Evolutionary conservation across 805 yeast genomes (phyloP).

Genomic region (Cyberlindnera veronae): DNA sequence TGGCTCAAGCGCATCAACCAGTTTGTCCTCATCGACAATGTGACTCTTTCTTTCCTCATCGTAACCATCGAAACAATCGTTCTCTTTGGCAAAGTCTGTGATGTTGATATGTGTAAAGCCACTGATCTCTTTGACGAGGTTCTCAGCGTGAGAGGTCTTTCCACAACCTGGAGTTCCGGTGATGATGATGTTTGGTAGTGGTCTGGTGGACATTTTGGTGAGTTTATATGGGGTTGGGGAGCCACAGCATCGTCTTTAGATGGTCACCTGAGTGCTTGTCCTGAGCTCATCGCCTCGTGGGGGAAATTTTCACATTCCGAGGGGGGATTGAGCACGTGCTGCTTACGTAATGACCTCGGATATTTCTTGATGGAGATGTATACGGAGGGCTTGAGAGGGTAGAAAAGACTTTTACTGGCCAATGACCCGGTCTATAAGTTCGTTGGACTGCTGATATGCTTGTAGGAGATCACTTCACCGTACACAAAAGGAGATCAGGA

Average conservation of each 20-base stretch:
- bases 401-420: too few relatives aligned
- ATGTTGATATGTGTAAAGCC: conserved; percentile 55
- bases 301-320: too few relatives aligned
- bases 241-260: too few relatives aligned
- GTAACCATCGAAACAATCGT: conserved; percentile 75
- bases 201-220: conserved; percentile 26
- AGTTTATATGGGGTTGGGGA: too few relatives aligned
- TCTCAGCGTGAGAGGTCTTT: conserved; percentile 71
- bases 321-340: too few relatives aligned
- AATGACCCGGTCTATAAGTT: too few relatives aligned
- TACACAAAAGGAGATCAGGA: background rate
- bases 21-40: conserved; percentile 89
- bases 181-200: conserved; percentile 68
- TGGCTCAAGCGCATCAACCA: conserved; percentile 77
- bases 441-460: too few relatives aligned
- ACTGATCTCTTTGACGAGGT: conserved; percentile 47
- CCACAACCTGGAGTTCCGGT: conserved; percentile 98
- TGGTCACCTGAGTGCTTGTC: too few relatives aligned
- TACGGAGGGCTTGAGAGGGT: too few relatives aligned
- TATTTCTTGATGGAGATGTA: too few relatives aligned
- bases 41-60: conserved; percentile 83
- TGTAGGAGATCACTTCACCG: background rate
- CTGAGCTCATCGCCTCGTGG: too few relatives aligned
- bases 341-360: too few relatives aligned
- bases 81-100: conserved; percentile 76